Evolutionary conservation across 805 yeast species (phyloP), one percentile per base, ranked within the genome.

Genomic region (Schwanniomyces vanrijiae): DNA sequence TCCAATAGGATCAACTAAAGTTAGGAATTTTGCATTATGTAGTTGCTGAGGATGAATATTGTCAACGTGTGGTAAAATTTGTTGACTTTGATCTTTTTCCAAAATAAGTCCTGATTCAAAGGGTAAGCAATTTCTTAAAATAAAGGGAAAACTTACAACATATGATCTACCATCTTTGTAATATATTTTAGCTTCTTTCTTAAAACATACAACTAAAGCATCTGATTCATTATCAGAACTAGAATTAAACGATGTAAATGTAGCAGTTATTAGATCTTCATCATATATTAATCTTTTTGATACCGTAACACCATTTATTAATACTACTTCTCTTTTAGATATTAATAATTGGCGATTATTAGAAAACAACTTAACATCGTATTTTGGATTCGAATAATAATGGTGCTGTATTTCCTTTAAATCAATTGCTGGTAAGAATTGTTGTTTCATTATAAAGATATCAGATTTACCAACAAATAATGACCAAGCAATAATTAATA

Each of bases 1-100:
- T 2, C 81, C 79, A 50, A 86, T 67, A 0, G 96, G 92, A 59
- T 88, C 95, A 1, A 83, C 75, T 48, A 90, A 60, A 0, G 95
- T 82, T 44, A 89, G 71, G 54, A 88, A 86, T 44, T 69, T 59
- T 34, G 65, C 72, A 37, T 61, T 51, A 46, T 50, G 60, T 19
- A 66, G 49, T 41, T 55, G 66, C 6, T 59, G 56, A 24, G 60
- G 59, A 38, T 50, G 59, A 7, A 47, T 20, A 19, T 40, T 37
- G 6, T 49, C 49, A 6, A 38, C 20, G 28, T 42, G 37, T 14
- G 53, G 28, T 6, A 48, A 37, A 13, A 50, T 24, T 3, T 51
- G 29, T n/a, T 46, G 58, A 18, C 53, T 49, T 24, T 56, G 55
- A 42, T 73, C 76, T 33, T 82, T 69, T 55, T 86, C 88, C 19